Conservation (phyloP, 2,329 filamentous ascomycete species). For the Microsporum audouinii region DNA sequence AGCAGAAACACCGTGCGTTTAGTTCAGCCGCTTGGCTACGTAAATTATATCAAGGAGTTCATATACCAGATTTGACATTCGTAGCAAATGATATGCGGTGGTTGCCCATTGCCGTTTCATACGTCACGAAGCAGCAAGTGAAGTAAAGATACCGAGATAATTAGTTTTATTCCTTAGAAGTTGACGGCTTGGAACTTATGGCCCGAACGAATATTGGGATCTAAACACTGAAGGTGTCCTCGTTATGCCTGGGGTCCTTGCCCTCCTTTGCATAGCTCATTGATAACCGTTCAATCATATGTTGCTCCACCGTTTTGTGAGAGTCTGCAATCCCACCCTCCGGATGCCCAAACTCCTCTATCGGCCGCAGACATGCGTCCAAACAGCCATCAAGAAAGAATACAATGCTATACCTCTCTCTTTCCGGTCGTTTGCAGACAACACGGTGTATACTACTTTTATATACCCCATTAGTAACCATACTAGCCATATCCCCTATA, state of each 20-base stretch:
- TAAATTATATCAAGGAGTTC: neutral
- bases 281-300: neutral
- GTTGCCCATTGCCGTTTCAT: no score
- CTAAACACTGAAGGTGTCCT: neutral
- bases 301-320: slow-evolving; percentile 1
- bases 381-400: slow-evolving; percentile 4
- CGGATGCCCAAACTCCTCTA: neutral
- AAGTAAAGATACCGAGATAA: no score
- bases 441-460: slow-evolving; percentile 35
- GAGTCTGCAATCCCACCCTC: neutral
- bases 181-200: neutral
- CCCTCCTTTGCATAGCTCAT: slow-evolving; percentile 3
- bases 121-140: no score
- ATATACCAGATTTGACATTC: neutral
- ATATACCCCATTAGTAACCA: slow-evolving; percentile 40
- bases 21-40: no score
- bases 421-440: slow-evolving; percentile 4
- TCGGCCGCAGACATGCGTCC: neutral
- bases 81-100: no score
- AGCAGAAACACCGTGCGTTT: neutral
- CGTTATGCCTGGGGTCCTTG: slow-evolving; percentile 1
- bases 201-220: neutral
- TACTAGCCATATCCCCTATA: slow-evolving; percentile 38
- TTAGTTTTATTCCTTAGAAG: neutral
- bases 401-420: slow-evolving; percentile 3